These are phyloP conservation scores for Eimeria sp. DNA, from an alignment of 169 alveolate species.

Conservation along the genomic window DNA sequence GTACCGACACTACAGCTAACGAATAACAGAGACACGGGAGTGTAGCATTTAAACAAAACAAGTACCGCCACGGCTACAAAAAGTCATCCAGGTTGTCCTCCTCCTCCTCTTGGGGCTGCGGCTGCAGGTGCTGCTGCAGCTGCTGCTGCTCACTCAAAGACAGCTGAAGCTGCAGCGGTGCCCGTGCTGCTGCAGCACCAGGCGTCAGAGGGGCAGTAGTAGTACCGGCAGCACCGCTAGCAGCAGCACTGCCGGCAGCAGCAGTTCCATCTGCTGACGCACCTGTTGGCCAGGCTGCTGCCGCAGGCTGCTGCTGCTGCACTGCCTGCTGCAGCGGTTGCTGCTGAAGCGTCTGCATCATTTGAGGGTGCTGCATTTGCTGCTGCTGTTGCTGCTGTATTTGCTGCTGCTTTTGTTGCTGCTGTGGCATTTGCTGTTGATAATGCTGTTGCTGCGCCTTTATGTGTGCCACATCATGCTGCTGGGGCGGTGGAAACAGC, in stretches of 20 bases:
- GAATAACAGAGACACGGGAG: not conserved
- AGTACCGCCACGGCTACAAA: not conserved
- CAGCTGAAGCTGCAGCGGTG: conserved; percentile 29
- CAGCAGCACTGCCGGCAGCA: not conserved
- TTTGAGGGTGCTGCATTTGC: not conserved
- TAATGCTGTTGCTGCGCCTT: conserved; percentile 20
- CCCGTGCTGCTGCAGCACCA: conserved; percentile 13
- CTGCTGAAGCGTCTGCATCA: not conserved
- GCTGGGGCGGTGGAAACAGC: not conserved
- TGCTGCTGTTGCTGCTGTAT: not conserved
- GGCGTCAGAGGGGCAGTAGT: not conserved
- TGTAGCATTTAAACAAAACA: not conserved
- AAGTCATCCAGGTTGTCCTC: conserved; percentile 38
- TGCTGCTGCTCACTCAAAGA: not conserved
- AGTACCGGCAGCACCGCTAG: conserved; percentile 2
- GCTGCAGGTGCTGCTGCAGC: conserved; percentile 33
- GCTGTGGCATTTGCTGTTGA: conserved; percentile 6
- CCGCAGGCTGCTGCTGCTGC: conserved; percentile 22
- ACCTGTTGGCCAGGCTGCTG: not conserved
- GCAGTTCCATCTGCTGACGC: conserved; percentile 1
- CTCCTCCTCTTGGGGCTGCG: conserved; percentile 35
- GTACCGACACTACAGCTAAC: not conserved
- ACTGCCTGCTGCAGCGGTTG: conserved; percentile 18
- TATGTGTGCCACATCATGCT: not conserved
- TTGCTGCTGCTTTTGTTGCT: not conserved